Evolutionary conservation across 2,329 filamentous ascomycete species (phyloP).

Genomic region (Aschersonia sp.): DNA sequence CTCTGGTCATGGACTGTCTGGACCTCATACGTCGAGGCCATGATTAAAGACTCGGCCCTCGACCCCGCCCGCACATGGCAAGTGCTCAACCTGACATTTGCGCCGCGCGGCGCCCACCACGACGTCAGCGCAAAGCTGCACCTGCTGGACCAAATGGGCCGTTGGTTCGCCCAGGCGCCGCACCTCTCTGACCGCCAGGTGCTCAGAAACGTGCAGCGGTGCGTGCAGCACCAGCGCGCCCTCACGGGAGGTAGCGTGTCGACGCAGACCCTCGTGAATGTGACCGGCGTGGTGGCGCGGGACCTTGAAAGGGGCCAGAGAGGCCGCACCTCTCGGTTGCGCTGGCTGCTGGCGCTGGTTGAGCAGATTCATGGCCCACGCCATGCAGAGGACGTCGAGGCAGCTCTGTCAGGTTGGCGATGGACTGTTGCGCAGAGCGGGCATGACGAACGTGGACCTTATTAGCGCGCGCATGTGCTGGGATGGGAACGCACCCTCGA

Average conservation of each 20-base stretch:
- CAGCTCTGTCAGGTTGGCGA: slow-evolving; percentile 12
- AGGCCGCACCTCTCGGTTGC: slow-evolving; percentile 16
- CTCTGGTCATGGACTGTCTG: slow-evolving; percentile 19
- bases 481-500: too few relatives aligned
- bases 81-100: slow-evolving; percentile 9
- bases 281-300: slow-evolving; percentile 14
- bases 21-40: slow-evolving; percentile 14
- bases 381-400: slow-evolving; percentile 7
- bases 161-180: slow-evolving; percentile 13
- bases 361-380: slow-evolving; percentile 7
- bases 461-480: too few relatives aligned
- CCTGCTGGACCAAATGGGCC: slow-evolving; percentile 16
- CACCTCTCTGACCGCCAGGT: slow-evolving; percentile 15
- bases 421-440: slow-evolving; percentile 4
- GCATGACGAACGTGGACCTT: not conserved
- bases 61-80: slow-evolving; percentile 12
- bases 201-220: slow-evolving; percentile 15
- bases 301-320: slow-evolving; percentile 19
- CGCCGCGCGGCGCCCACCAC: not conserved
- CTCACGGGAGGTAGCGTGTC: slow-evolving; percentile 10
- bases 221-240: slow-evolving; percentile 11
- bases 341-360: slow-evolving; percentile 15
- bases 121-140: slow-evolving; percentile 10
- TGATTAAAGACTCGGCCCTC: slow-evolving; percentile 17
- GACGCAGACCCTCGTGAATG: slow-evolving; percentile 10